These are phyloP conservation scores for Botrytis sinoallii DNA, from an alignment of 2,329 filamentous ascomycete species.

Conservation along the genomic window DNA sequence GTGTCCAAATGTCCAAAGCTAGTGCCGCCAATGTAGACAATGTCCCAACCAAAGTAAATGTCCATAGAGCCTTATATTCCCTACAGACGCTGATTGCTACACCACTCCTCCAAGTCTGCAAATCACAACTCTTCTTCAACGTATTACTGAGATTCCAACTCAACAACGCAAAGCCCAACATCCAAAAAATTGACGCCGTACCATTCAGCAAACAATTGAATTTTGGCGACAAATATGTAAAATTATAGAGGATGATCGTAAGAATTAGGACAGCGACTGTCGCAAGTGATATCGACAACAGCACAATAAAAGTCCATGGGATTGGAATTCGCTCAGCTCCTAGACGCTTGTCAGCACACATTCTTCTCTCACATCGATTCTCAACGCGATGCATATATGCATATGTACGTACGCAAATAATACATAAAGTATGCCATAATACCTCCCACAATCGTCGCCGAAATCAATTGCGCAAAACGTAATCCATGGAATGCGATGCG, in stretches of 20 bases:
- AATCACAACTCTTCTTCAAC: constrained; percentile 30
- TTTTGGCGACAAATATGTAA: constrained; percentile 33
- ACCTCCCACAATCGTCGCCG: constrained; percentile 30
- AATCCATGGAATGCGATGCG: constrained; percentile 33
- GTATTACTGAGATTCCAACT: constrained; percentile 33
- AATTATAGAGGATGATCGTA: constrained; percentile 36
- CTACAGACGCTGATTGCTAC: constrained; percentile 31
- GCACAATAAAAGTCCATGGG: constrained; percentile 36
- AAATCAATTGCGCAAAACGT: constrained; percentile 29
- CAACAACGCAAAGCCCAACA: constrained; percentile 31
- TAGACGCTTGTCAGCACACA: constrained; percentile 15
- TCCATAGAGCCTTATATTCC: constrained; percentile 36
- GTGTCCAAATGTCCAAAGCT: constrained; percentile 30
- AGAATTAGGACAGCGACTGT: constrained; percentile 28
- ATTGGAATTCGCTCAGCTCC: constrained; percentile 28
- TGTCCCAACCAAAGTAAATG: constrained; percentile 32
- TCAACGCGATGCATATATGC: constrained; percentile 3
- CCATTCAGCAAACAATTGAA: constrained; percentile 34
- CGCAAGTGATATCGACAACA: constrained; percentile 30
- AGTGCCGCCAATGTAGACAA: constrained; percentile 31
- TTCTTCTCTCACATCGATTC: not conserved
- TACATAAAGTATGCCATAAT: constrained; percentile 36
- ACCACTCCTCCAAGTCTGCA: constrained; percentile 27
- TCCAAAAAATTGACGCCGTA: constrained; percentile 29
- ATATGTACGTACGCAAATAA: constrained; percentile 29